Percentiles rank a stretch among this genome's conserved stretches.
Conservation (phyloP, 2,329 filamentous ascomycete species). For the Ceratocystis cacaofunesta region DNA sequence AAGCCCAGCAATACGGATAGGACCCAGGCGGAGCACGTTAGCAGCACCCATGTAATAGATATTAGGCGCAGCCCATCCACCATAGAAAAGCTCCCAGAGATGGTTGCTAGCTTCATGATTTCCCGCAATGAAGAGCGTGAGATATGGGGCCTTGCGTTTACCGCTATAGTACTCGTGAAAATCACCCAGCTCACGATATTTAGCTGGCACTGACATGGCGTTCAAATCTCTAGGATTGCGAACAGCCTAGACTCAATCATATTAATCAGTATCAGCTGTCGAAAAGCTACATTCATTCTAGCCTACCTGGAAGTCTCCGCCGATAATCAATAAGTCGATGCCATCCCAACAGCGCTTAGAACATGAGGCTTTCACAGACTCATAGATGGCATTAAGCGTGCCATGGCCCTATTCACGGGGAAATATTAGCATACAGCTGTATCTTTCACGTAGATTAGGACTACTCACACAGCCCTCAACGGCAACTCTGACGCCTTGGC, state of each 20-base stretch:
- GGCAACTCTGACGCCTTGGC: constrained; percentile 12
- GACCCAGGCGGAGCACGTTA: constrained; percentile 71
- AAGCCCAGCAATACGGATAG: constrained; percentile 73
- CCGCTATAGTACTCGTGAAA: constrained; percentile 93
- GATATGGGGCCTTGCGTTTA: constrained; percentile 58
- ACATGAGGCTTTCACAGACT: constrained; percentile 55
- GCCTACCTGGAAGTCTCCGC: constrained; percentile 78
- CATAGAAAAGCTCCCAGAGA: constrained; percentile 85
- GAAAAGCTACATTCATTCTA: neutral
- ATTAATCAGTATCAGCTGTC: constrained; percentile 9
- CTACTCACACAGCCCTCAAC: constrained; percentile 16
- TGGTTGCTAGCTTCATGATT: constrained; percentile 92
- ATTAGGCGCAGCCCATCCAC: constrained; percentile 90
- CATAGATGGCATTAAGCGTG: constrained; percentile 80
- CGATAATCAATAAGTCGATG: constrained; percentile 77
- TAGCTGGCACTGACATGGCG: constrained; percentile 76
- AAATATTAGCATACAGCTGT: constrained; percentile 17
- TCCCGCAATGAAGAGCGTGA: constrained; percentile 83
- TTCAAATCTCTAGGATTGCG: constrained; percentile 79
- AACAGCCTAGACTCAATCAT: constrained; percentile 42
- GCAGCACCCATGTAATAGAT: constrained; percentile 95
- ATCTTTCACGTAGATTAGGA: neutral
- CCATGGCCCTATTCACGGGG: constrained; percentile 58
- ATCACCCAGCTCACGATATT: constrained; percentile 78
- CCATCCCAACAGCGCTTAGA: constrained; percentile 59